Base-by-base conservation (phyloP, 1,284 basidiomycete species). In the Moniliella sp. region DNA sequence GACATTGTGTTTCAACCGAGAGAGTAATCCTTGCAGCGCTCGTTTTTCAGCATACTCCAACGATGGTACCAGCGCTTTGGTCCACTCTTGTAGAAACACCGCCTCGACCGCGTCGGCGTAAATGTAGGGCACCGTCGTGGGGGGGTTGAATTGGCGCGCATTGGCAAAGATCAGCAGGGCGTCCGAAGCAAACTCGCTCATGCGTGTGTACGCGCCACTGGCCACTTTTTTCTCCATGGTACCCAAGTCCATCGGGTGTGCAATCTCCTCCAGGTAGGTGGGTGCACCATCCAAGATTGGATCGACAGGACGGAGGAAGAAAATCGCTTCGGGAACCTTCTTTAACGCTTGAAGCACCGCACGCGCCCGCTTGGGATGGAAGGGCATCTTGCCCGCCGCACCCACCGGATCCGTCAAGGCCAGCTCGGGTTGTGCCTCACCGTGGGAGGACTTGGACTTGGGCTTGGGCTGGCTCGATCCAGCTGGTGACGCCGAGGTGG, bases 261-360 rank as follows among this genome's bases (percentile, higher is more conserved):
- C 67, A 57, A 99, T 93, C 64, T 94, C 91, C 7, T 91, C 74
- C 37, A 78, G 74, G 60, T 97, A 97, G 11, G 81, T 61, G 76
- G 86, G 16, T 75, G 81, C 62, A 78, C 78, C 31, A 64, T 48
- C 56, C 27, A 25, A 41, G 35, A 76, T 62, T 0, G 86, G 78
- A 61, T 97, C 78, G 10, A 97, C 88, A 1, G 88, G 83, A 12
- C 69, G 67, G 25, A 70, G 56, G 65, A 97, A 97, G 39, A 88
- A 77, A 17, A 64, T 60, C 9, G 75, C 72, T 48, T 80, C 75
- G 1, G 74, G 70, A 18, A 76, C 61, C 56, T 73, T 78, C 37
- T 66, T 61, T 16, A 93, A 51, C 16, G 50, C 63, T 50, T 70
- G 73, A 42, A 93, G 49, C 15, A 88, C 57, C 1, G 74, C 72